Evolutionary conservation across 805 yeast genomes (phyloP).

Genomic region (Ogataea sp.): DNA sequence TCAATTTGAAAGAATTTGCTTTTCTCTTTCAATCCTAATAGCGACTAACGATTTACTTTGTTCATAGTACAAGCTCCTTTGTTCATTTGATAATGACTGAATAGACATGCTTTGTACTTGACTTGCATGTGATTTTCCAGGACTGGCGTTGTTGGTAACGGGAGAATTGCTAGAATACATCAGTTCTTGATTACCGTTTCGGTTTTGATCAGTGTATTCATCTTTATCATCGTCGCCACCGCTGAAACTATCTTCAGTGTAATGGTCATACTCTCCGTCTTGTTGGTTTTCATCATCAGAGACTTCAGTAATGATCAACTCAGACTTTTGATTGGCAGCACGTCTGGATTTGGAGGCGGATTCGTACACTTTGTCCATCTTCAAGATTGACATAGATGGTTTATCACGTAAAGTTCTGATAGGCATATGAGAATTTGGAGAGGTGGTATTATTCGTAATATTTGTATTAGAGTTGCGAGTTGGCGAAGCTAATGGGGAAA

Average conservation of each 20-base stretch:
- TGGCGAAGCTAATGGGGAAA: too few species aligned
- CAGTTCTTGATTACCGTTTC: too few species aligned
- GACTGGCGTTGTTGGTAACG: too few species aligned
- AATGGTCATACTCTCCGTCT: conserved; percentile 1
- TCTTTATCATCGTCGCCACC: not conserved
- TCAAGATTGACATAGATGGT: conserved; percentile 18
- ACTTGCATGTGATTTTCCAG: too few species aligned
- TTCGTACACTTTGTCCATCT: conserved; percentile 10
- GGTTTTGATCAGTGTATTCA: conserved; percentile 2
- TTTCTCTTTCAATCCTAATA: conserved; percentile 27
- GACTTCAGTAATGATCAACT: not conserved
- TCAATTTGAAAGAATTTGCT: conserved; percentile 5
- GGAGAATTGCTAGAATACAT: conserved; percentile 4
- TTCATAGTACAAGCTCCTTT: conserved; percentile 19
- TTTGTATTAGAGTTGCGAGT: too few species aligned
- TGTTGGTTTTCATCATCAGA: not conserved
- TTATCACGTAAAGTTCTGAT: conserved; percentile 10
- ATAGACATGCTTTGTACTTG: too few species aligned
- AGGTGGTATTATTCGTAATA: too few species aligned
- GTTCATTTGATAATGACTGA: conserved; percentile 15
- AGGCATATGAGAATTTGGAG: not conserved
- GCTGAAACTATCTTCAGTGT: not conserved
- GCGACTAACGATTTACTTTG: conserved; percentile 26
- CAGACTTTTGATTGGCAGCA: too few species aligned
- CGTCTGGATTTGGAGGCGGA: not conserved